Percentiles rank a stretch among this genome's conserved stretches.
Conservation (phyloP, 1,284 basidiomycete species). For the Gymnopus androsaceus region DNA sequence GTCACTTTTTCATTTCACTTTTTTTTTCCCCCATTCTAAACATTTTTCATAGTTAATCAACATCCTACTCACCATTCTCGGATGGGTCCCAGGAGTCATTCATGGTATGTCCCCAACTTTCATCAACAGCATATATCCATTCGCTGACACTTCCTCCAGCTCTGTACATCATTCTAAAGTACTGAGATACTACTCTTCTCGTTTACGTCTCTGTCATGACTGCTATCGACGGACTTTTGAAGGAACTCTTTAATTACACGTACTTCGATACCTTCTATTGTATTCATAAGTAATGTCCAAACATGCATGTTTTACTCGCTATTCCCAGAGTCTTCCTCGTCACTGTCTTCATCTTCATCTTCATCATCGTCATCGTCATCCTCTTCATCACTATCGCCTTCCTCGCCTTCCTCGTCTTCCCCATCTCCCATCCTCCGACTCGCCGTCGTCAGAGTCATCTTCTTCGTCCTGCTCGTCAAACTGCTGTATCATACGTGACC, state of each 20-base stretch:
- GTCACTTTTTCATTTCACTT: background rate
- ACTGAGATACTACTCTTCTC: conserved; percentile 29
- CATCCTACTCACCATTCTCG: conserved; percentile 68
- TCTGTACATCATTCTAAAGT: conserved; percentile 74
- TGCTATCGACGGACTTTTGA: background rate
- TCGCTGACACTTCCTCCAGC: conserved; percentile 39
- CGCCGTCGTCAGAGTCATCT: conserved; percentile 43
- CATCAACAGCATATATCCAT: conserved; percentile 4
- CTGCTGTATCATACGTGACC: conserved; percentile 72
- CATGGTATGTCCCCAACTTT: conserved; percentile 56
- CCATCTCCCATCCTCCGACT: conserved; percentile 25
- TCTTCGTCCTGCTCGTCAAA: conserved; percentile 73
- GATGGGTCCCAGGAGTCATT: conserved; percentile 71
- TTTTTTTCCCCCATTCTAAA: background rate
- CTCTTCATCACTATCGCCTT: conserved; percentile 22
- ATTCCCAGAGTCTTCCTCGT: conserved; percentile 20
- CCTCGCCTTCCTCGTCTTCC: conserved; percentile 47
- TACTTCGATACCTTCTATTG: conserved; percentile 5
- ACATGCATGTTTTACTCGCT: background rate
- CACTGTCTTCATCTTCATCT: conserved; percentile 26
- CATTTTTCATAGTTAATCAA: conserved; percentile 56
- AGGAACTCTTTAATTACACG: too few relatives aligned
- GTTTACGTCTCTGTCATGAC: background rate
- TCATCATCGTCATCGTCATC: conserved; percentile 25
- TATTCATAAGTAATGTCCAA: conserved; percentile 2